Conservation (phyloP, 2,329 filamentous ascomycete species). For the Cercospora nicotianae region DNA sequence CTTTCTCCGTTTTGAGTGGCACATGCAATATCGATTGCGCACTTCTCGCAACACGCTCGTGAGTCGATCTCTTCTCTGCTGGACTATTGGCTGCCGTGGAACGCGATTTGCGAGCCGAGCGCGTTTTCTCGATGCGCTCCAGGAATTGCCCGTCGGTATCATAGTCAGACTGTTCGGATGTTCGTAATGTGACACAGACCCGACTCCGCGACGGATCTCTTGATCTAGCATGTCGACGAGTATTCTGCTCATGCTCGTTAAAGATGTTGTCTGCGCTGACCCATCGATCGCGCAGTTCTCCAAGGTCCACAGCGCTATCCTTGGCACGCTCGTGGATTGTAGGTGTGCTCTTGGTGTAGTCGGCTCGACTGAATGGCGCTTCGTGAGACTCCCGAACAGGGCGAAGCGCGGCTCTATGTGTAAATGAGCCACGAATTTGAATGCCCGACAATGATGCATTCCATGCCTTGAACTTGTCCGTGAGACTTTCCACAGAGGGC, state of each 20-base stretch:
- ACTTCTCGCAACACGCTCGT: neutral
- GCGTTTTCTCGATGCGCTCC: conserved; percentile 3
- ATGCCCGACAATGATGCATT: conserved; percentile 3
- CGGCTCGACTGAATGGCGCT: neutral
- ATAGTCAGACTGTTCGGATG: neutral
- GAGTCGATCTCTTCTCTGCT: neutral
- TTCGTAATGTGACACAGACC: neutral
- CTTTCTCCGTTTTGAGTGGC: neutral
- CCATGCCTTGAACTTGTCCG: conserved; percentile 16
- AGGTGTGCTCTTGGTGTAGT: conserved; percentile 7
- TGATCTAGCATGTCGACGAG: neutral
- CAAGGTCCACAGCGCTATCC: conserved; percentile 10
- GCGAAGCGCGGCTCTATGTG: neutral
- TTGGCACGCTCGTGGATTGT: neutral
- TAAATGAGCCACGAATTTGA: conserved; percentile 9
- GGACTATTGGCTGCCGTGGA: neutral
- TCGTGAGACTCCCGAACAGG: neutral
- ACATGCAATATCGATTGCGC: neutral
- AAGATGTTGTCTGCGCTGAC: neutral
- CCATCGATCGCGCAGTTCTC: conserved; percentile 4
- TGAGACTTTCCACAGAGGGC: conserved; percentile 11
- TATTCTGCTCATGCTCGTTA: neutral
- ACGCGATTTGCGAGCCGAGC: neutral
- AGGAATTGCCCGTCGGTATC: conserved; percentile 3
- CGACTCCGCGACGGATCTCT: conserved; percentile 10